phyloP scores from a whole-genome alignment of 129 eudicot species.

The Daucus carota region DNA sequence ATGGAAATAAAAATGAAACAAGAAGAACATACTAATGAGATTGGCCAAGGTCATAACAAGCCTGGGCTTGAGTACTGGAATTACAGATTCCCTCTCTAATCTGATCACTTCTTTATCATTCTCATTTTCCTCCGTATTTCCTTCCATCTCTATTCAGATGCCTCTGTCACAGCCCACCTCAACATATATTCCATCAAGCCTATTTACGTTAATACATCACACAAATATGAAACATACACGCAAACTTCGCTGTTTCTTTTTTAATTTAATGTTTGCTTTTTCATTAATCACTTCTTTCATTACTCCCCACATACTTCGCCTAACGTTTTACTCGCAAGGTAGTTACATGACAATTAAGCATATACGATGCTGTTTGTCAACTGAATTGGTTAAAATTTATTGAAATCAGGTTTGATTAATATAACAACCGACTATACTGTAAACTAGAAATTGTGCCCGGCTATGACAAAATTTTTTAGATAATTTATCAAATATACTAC shows the following conservation, averaged over 20 bases:
- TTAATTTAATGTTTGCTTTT: background rate
- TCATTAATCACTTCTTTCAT: background rate
- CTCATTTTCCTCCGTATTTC: constrained; percentile 7
- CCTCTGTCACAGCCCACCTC: background rate
- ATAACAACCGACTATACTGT: too few relatives aligned
- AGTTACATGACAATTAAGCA: too few relatives aligned
- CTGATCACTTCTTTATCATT: constrained; percentile 65
- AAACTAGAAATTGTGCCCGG: too few relatives aligned
- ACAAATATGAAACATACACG: background rate
- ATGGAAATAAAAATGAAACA: too few relatives aligned
- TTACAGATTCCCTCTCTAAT: constrained; percentile 83
- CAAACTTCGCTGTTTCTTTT: background rate
- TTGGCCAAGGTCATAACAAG: constrained; percentile 69
- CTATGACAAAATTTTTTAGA: too few relatives aligned
- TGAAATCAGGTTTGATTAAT: too few relatives aligned
- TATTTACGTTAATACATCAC: background rate
- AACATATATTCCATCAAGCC: background rate
- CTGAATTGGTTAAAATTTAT: too few relatives aligned
- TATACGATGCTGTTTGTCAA: too few relatives aligned
- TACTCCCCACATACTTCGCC: background rate
- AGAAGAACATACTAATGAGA: constrained; percentile 54
- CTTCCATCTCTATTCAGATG: background rate
- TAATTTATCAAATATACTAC: too few relatives aligned
- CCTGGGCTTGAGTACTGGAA: constrained; percentile 78
- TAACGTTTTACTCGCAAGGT: background rate